Evolutionary conservation across 306 rosid genomes (phyloP).

Genomic region (Fragaria nilgerrensis): DNA sequence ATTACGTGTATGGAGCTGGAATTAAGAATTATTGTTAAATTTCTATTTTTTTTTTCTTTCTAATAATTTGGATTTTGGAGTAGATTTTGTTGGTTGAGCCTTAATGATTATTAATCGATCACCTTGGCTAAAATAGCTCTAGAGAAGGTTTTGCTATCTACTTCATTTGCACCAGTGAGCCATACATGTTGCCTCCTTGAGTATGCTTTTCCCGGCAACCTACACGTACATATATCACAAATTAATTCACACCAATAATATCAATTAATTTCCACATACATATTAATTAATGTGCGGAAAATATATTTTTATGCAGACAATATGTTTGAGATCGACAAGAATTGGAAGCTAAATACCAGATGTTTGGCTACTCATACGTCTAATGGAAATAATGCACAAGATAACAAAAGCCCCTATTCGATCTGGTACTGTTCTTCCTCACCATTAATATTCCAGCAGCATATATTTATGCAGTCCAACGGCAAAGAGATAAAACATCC

Average conservation of each 20-base stretch:
- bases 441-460: neutral
- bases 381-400: constrained; percentile 1
- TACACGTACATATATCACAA: constrained; percentile 3
- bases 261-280: neutral
- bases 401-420: neutral
- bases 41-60: neutral
- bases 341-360: neutral
- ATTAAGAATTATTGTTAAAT: too few species aligned
- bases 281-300: neutral
- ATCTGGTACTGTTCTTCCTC: neutral
- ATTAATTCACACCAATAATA: neutral
- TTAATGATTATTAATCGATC: neutral
- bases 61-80: neutral
- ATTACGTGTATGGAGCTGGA: too few species aligned
- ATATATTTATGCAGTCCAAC: neutral
- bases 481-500: neutral
- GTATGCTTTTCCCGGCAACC: constrained; percentile 94
- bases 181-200: constrained; percentile 75
- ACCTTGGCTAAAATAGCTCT: constrained; percentile 98
- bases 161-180: constrained; percentile 87
- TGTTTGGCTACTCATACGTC: neutral
- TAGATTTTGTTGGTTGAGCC: neutral
- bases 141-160: constrained; percentile 78
- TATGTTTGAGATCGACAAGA: neutral
- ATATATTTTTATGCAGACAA: neutral